A percentile compares a stretch with the other conserved stretches of the same genome.
phyloP scores from a whole-genome alignment of 148 eudicot species.

The Rhododendron vialii region DNA sequence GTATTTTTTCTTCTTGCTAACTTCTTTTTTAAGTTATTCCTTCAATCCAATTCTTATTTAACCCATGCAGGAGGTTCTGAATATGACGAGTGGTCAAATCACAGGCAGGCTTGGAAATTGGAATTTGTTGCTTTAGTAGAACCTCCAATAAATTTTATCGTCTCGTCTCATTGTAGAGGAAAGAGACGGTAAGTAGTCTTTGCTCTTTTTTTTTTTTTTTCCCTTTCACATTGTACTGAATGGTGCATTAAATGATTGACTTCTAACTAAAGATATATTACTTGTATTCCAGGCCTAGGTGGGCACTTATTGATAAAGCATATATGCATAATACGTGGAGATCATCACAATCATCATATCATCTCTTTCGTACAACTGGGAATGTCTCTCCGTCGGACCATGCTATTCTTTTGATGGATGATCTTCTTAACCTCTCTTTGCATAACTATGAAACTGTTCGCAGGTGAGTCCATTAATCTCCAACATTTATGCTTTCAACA shows the following conservation, averaged over 20 bases:
- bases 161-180: conserved; percentile 66
- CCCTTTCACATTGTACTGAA: conserved; percentile 9
- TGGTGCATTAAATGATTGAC: neutral
- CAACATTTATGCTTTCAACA: neutral
- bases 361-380: conserved; percentile 67
- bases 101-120: conserved; percentile 93
- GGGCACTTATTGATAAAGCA: conserved; percentile 94
- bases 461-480: conserved; percentile 49
- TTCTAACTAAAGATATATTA: neutral
- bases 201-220: neutral
- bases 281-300: conserved; percentile 62
- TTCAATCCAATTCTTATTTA: conserved; percentile 11
- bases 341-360: conserved; percentile 89
- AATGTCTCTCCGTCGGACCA: conserved; percentile 63
- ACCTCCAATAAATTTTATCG: conserved; percentile 77
- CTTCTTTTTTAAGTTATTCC: conserved; percentile 5
- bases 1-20: neutral
- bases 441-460: conserved; percentile 97
- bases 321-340: conserved; percentile 96
- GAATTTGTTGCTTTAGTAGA: conserved; percentile 93
- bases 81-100: conserved; percentile 95
- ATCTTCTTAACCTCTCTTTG: conserved; percentile 74
- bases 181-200: conserved; percentile 56
- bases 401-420: conserved; percentile 63
- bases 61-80: conserved; percentile 67